Evolutionary conservation across 345 rosid species (phyloP).

Genomic region (Cardamine chenopodiifolia): DNA sequence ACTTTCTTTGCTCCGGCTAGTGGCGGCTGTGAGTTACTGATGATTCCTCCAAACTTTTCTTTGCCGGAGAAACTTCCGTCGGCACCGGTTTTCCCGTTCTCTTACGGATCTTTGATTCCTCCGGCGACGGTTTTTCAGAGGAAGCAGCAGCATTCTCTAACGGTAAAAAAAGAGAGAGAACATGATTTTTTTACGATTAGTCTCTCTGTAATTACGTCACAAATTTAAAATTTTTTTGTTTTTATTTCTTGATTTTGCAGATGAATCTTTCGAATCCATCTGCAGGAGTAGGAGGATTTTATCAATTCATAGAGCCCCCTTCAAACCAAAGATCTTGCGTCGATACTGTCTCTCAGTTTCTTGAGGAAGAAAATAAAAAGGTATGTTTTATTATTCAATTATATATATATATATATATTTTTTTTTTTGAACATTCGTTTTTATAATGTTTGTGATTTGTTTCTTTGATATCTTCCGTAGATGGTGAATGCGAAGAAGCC

Average conservation of each 20-base stretch:
- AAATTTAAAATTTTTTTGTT: background rate
- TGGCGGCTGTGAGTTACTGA: background rate
- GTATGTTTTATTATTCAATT: conserved; percentile 30
- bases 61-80: background rate
- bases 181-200: background rate
- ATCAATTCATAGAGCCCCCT: conserved; percentile 69
- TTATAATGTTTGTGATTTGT: conserved; percentile 3
- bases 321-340: conserved; percentile 60
- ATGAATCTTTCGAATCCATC: conserved; percentile 40
- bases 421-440: conserved; percentile 15
- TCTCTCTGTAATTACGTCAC: background rate
- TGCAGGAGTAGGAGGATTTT: conserved; percentile 37
- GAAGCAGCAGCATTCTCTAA: background rate
- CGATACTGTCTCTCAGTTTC: conserved; percentile 36
- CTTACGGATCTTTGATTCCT: conserved; percentile 2
- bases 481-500: conserved; percentile 50
- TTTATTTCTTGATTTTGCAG: conserved; percentile 33
- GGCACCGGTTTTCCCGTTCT: background rate
- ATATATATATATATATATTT: no score
- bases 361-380: conserved; percentile 49
- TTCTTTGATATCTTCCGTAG: conserved; percentile 36
- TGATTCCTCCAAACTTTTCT: conserved; percentile 16
- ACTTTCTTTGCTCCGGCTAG: conserved; percentile 21
- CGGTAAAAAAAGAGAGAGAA: conserved; percentile 3
- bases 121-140: conserved; percentile 12